A percentile compares a stretch with the other conserved stretches of the same genome.
These are phyloP conservation scores for Botryotinia convoluta DNA, from an alignment of 2,329 filamentous ascomycete genomes.

Conservation along the genomic window DNA sequence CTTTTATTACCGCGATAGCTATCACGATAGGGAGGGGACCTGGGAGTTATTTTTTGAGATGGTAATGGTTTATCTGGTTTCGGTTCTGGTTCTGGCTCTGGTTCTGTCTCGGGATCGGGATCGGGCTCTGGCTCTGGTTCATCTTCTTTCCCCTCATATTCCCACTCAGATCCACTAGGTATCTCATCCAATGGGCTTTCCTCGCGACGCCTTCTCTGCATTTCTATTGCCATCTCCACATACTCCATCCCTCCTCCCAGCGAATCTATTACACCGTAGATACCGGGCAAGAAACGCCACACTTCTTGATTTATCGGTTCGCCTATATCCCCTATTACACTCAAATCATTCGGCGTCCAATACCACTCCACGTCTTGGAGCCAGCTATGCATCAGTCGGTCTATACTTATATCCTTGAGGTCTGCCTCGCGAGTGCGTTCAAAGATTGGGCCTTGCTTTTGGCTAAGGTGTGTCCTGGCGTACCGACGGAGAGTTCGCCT, in stretches of 20 bases:
- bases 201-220: background rate
- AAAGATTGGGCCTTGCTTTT: background rate
- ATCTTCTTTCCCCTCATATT: background rate
- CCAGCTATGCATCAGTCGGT: background rate
- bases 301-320: background rate
- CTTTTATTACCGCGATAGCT: background rate
- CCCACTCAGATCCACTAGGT: background rate
- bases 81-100: background rate
- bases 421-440: background rate
- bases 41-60: background rate
- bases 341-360: background rate
- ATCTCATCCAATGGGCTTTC: background rate
- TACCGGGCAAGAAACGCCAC: background rate
- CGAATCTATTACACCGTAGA: background rate
- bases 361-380: background rate
- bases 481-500: background rate
- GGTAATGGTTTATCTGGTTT: background rate
- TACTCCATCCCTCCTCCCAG: background rate
- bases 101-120: too few species aligned
- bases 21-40: background rate
- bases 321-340: background rate
- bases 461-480: background rate
- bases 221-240: background rate
- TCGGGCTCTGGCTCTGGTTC: background rate
- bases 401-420: background rate